Conservation (phyloP, 2,329 filamentous ascomycete species). For the Ophiostoma sp. region DNA sequence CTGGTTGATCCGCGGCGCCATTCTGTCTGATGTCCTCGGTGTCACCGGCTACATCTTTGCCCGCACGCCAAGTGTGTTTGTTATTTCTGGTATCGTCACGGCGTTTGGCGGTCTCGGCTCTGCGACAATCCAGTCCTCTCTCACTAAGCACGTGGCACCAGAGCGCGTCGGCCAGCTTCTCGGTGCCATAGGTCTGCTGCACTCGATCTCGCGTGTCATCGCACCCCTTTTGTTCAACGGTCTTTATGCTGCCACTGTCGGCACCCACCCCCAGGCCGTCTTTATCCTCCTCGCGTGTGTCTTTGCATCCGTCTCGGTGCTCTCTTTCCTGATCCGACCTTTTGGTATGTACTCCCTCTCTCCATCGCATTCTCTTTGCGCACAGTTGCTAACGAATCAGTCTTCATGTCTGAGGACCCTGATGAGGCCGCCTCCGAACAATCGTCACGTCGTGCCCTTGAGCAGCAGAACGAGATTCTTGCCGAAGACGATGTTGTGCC, state of each 20-base stretch:
- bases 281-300: constrained; percentile 68
- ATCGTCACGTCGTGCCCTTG: constrained; percentile 2
- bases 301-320: constrained; percentile 61
- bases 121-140: constrained; percentile 73
- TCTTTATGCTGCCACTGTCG: constrained; percentile 78
- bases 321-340: constrained; percentile 66
- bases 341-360: constrained; percentile 52
- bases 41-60: constrained; percentile 69
- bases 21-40: constrained; percentile 71
- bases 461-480: constrained; percentile 21
- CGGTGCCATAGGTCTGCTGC: constrained; percentile 78
- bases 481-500: constrained; percentile 29
- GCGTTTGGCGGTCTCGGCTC: constrained; percentile 78
- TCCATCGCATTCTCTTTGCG: constrained; percentile 27
- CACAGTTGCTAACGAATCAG: constrained; percentile 5
- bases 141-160: constrained; percentile 86
- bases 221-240: constrained; percentile 79
- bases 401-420: constrained; percentile 13
- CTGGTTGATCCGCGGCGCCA: constrained; percentile 65
- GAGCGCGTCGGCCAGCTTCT: constrained; percentile 81
- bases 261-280: constrained; percentile 70
- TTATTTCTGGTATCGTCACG: constrained; percentile 65
- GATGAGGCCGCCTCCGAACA: constrained; percentile 16
- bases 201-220: constrained; percentile 73
- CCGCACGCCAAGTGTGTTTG: constrained; percentile 58